Evolutionary conservation across 2,329 filamentous ascomycete genomes (phyloP), one percentile per base, ranked within the genome.

Genomic region (Sclerotinia spermophila): DNA sequence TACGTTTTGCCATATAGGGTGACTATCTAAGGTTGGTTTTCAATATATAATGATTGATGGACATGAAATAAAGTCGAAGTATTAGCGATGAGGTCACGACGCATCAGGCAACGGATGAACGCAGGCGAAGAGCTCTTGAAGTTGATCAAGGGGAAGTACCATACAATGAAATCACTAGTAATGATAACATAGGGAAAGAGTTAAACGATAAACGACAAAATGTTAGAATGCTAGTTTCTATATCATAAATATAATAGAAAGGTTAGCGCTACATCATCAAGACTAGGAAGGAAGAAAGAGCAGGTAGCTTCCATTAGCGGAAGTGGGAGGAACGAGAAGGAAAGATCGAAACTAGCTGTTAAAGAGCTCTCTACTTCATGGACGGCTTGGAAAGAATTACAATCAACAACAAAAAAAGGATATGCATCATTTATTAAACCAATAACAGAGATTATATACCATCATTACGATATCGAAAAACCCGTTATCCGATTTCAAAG

Each of bases 121-220:
- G 48, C n/a, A 13, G 48, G 48, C 13, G 48, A 53, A 27, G 27
- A 27, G 13, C n/a, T 53, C n/a, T 53, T 17, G 2, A 27, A 17
- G 27, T 17, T 53, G n/a, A 30, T 30, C n/a, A 3, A 53, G 6
- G 13, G 6, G 8, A 53, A 27, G 27, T 30, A 2, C 48, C 13
- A 17, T 53, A 8, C 17, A 6, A 17, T 5, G 4, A 15, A 30
- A 7, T 53, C 48, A 53, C n/a, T 8, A 17, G n/a, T 53, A 53
- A 5, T 2, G 4, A 17, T 2, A 17, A 13, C 2, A 30, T 8
- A 17, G 5, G 6, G 13, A 15, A 17, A 27, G 0, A n/a, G n/a
- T n/a, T n/a, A n/a, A n/a, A n/a, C n/a, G n/a, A 27, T 0, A 53
- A 17, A 7, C n/a, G 13, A 27, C 4, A 7, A 15, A 51, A 27